Conservation (phyloP, 495 filamentous ascomycete genomes). For the Xylona heveae region DNA sequence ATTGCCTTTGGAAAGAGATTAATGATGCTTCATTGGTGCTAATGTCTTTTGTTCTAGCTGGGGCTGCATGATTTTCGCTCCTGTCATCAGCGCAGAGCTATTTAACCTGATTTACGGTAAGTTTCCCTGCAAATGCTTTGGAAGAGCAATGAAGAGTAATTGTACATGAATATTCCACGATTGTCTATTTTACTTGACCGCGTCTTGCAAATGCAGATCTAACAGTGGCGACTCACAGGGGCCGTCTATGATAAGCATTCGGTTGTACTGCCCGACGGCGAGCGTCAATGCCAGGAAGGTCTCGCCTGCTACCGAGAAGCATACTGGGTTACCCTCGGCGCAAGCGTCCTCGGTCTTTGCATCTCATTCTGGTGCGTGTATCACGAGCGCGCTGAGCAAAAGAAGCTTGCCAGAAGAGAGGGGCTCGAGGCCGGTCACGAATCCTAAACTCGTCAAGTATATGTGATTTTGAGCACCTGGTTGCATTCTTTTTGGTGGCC, state of each 20-base stretch:
- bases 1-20: not conserved
- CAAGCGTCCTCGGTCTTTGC: slow-evolving; percentile 44
- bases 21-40: not conserved
- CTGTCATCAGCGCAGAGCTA: slow-evolving; percentile 66
- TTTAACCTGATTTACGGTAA: slow-evolving; percentile 79
- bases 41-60: slow-evolving; percentile 25
- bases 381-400: slow-evolving; percentile 32
- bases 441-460: no score
- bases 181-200: not conserved
- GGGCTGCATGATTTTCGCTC: slow-evolving; percentile 81
- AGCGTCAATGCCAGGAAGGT: slow-evolving; percentile 57
- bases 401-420: no score
- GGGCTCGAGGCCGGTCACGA: no score
- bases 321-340: slow-evolving; percentile 63
- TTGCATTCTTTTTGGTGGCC: no score
- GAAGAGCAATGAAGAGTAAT: no score
- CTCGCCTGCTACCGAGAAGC: slow-evolving; percentile 61
- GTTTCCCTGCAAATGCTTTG: slow-evolving; percentile 4
- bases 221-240: slow-evolving; percentile 9
- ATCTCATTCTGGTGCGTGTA: slow-evolving; percentile 61
- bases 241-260: slow-evolving; percentile 62
- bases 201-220: not conserved
- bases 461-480: no score
- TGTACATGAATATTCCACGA: no score
- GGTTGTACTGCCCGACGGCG: slow-evolving; percentile 40